These are phyloP conservation scores for Boletales sp. DNA, from an alignment of 768 basidiomycete genomes.

Conservation along the genomic window DNA sequence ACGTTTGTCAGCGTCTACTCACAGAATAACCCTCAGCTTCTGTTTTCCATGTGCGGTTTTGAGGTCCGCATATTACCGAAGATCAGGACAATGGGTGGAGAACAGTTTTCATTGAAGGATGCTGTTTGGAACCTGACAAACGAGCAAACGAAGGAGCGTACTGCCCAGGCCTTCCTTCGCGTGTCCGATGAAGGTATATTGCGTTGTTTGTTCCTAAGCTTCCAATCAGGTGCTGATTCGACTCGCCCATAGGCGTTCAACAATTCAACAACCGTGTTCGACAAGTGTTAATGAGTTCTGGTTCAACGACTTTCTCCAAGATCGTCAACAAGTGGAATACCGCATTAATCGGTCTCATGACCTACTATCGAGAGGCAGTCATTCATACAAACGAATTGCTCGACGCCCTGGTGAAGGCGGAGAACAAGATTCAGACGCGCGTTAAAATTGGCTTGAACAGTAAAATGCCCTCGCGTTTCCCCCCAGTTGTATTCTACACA, in stretches of 20 bases:
- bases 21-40: conserved; percentile 92
- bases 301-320: conserved; percentile 98
- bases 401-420: conserved; percentile 94
- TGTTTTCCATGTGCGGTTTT: conserved; percentile 99
- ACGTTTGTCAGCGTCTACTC: conserved; percentile 97
- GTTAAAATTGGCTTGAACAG: conserved; percentile 99
- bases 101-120: conserved; percentile 95
- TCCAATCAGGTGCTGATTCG: not conserved
- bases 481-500: conserved; percentile 93
- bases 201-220: too few species aligned
- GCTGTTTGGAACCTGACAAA: conserved; percentile 97
- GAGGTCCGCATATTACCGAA: conserved; percentile 97
- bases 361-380: conserved; percentile 96
- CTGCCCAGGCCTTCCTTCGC: conserved; percentile 95
- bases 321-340: conserved; percentile 99
- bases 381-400: conserved; percentile 96
- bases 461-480: conserved; percentile 99
- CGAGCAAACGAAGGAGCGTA: conserved; percentile 95
- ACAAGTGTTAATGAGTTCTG: conserved; percentile 97
- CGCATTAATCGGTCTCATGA: conserved; percentile 93
- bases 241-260: conserved; percentile 62
- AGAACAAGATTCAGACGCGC: conserved; percentile 99
- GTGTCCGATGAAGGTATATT: conserved; percentile 86
- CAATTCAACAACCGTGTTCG: conserved; percentile 98
- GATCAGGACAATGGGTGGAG: conserved; percentile 91